Base-by-base conservation (phyloP, 2,329 filamentous ascomycete species). In the Epichloe elymi region DNA sequence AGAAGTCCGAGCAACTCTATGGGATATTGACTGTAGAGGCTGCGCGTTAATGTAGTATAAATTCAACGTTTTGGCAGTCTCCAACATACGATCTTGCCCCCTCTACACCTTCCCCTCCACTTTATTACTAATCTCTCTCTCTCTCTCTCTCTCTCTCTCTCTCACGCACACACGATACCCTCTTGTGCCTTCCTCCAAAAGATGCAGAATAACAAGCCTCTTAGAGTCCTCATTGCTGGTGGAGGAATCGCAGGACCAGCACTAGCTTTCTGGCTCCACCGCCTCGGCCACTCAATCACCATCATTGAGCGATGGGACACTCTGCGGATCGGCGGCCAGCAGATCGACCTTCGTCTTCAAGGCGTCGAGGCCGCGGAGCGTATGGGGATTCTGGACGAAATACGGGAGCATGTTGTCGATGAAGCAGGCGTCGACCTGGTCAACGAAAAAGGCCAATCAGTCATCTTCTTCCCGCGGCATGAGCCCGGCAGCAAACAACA, bases 381-480 rank as follows among this genome's bases (percentile, higher is more conserved):
- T 14, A 67, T 73, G 60, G 70, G 71, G 0, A 59, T 75, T 7
- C 55, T 71, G 8, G 59, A 62, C 0, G 57, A 58, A 0, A 59
- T 74, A 17, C 65, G 65, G 5, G 58, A 55, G 10, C 64, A 61
- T 17, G 56, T 59, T 1, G 72, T 77, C 15, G 57, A 70, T 11
- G 75, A 82, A 63, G 54, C 63, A 41, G 80, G 79, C 4, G n/a
- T 77, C 2, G 57, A 67, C 19, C 53, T 78, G 12, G 67, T 79
- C 35, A 66, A 78, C 56, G 53, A 54, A 0, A 53, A 61, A 1
- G 70, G 71, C 51, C 60, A 59, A 1, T 53, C 58, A 3, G 61
- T 63, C 47, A 74, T 70, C 17, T 62, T 63, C 3, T 64, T 75
- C 46, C 58, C 60, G 33, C 63, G 53, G 12, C 8, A 46, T 20